A percentile compares a stretch with the other conserved stretches of the same genome.
phyloP scores from a whole-genome alignment of 352 stramenopile species.

The Lagenidium giganteum region DNA sequence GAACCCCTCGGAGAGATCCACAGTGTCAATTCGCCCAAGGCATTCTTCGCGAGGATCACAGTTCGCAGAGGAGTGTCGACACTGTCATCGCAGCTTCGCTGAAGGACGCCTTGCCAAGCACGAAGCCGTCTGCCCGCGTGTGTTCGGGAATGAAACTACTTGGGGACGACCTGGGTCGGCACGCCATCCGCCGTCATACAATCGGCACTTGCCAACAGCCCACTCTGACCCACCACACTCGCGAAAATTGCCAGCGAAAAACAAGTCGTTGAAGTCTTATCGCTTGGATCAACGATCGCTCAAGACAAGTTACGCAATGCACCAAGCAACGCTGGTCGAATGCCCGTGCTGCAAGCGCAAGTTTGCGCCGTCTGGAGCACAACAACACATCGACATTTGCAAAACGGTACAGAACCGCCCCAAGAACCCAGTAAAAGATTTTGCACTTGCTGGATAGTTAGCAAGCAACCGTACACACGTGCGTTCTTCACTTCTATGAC shows the following conservation, averaged over 20 bases:
- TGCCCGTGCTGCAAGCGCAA: conserved; percentile 77
- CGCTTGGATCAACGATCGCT: conserved; percentile 43
- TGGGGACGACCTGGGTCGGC: conserved; percentile 59
- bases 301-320: conserved; percentile 64
- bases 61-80: conserved; percentile 62
- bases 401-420: conserved; percentile 77
- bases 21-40: too few relatives aligned
- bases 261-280: conserved; percentile 26
- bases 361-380: conserved; percentile 73
- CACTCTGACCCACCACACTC: not conserved
- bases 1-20: too few relatives aligned
- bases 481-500: too few relatives aligned
- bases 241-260: too few relatives aligned
- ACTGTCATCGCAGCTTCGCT: conserved; percentile 75
- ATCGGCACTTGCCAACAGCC: too few relatives aligned
- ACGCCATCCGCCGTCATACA: too few relatives aligned
- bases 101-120: conserved; percentile 78
- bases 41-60: too few relatives aligned
- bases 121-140: conserved; percentile 69
- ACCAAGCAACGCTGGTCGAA: conserved; percentile 75
- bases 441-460: conserved; percentile 53
- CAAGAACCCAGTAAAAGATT: conserved; percentile 67
- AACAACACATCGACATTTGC: conserved; percentile 86
- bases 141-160: conserved; percentile 70
- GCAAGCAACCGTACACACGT: too few relatives aligned